Base-by-base conservation (phyloP, 129 eudicot species). In the Kitagawia praeruptora region DNA sequence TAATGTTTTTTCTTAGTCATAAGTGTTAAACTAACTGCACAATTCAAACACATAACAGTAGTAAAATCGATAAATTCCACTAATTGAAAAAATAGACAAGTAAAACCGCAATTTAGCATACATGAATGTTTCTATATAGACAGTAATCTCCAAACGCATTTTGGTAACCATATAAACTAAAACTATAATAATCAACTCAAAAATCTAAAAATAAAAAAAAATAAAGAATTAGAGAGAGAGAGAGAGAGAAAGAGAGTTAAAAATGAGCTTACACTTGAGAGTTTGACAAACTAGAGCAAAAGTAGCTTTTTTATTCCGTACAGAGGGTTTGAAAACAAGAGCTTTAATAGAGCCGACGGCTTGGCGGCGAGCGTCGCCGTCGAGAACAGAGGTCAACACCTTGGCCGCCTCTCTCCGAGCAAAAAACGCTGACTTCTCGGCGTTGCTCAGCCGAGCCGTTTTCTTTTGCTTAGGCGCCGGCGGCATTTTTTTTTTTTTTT, bases 341-440 rank as follows among this genome's bases (percentile, higher is more conserved):
- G 99, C 64, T 86, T 96, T 96, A 8, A 96, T 92, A 47, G 99
- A 89, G 53, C 85, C 99, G 66, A 88, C 86, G 51, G 98, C 97
- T 81, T 85, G 91, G 58, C 93, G 92, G 42, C 89, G 82, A 75
- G 97, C 90, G 81, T 96, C 99, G 70, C 99, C 99, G 61, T 85
- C 89, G 72, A 96, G 87, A 53, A 88, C 89, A 74, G 85, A 84
- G 66, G 84, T 82, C 54, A 96, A 78, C 25, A 96, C 95, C 85
- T 96, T 96, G 23, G 98, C 99, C 34, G 98, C 96, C 80, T 96
- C 98, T 75, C 99, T 83, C 74, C 99, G 92, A 0, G 93, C 97
- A 77, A 90, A 96, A 73, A 85, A 89, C 45, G 99, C 87, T 13
- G 99, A 96, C 61, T 97, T 86, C 73, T 90, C 95, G 82, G 86